phyloP scores from a whole-genome alignment of 495 filamentous ascomycete genomes.

The Penicillium canariense region DNA sequence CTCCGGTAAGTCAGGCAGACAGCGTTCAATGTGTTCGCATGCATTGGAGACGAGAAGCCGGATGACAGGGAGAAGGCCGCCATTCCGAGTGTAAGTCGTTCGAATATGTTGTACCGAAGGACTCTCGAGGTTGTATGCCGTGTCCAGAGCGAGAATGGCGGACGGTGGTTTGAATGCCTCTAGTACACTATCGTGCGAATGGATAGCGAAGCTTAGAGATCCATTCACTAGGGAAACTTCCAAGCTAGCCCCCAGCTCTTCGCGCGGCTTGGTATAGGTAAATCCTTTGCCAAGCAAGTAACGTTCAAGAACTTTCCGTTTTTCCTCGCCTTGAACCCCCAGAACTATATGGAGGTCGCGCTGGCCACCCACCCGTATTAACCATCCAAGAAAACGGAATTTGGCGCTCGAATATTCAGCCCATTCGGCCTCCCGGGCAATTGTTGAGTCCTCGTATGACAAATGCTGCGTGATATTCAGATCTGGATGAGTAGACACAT shows the following conservation, averaged over 20 bases:
- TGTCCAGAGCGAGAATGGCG: constrained; percentile 54
- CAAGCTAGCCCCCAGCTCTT: constrained; percentile 34
- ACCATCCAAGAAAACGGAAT: constrained; percentile 53
- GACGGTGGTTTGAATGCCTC: constrained; percentile 43
- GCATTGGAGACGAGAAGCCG: constrained; percentile 53
- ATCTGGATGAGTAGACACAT: constrained; percentile 54
- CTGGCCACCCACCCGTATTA: constrained; percentile 44
- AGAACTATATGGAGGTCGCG: constrained; percentile 49
- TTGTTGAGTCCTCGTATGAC: constrained; percentile 31
- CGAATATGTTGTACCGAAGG: constrained; percentile 42
- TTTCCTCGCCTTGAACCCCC: constrained; percentile 39
- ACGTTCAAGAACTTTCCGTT: constrained; percentile 49
- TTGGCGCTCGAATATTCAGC: constrained; percentile 56
- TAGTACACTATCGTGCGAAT: constrained; percentile 39
- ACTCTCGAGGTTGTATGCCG: constrained; percentile 42
- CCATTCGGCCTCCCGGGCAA: constrained; percentile 50
- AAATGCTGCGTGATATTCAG: constrained; percentile 45
- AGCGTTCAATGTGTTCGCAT: constrained; percentile 56
- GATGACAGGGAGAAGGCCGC: constrained; percentile 48
- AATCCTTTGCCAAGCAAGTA: constrained; percentile 52
- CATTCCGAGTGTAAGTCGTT: constrained; percentile 41
- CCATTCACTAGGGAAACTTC: constrained; percentile 38
- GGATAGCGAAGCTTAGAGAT: constrained; percentile 48
- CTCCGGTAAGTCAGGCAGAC: constrained; percentile 42
- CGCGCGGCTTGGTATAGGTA: constrained; percentile 40